Conservation (phyloP, 1,284 basidiomycete species). For the Rhodotorula sp. region DNA sequence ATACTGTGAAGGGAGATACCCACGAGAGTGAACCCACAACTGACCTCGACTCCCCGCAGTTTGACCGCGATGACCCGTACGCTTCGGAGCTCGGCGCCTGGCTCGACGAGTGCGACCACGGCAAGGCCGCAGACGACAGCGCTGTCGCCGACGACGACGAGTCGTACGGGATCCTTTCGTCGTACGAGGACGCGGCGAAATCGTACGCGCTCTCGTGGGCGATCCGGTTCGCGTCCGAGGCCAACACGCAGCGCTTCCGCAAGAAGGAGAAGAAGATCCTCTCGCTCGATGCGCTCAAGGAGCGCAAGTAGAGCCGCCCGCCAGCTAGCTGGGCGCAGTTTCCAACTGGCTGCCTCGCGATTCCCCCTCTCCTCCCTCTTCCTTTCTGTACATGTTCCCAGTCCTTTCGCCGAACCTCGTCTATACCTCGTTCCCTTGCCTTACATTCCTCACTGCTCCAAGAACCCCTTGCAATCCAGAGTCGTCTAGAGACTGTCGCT, state of each 20-base stretch:
- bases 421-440: no score
- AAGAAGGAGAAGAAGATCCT: conserved; percentile 22
- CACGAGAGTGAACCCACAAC: no score
- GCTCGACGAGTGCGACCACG: conserved; percentile 42
- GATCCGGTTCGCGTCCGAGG: conserved; percentile 44
- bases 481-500: no score
- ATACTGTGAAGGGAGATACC: no score
- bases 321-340: background rate
- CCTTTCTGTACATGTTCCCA: no score
- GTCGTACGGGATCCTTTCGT: conserved; percentile 47
- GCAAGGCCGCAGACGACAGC: conserved; percentile 31
- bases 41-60: conserved; percentile 56
- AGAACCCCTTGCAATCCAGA: no score
- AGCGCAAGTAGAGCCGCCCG: background rate
- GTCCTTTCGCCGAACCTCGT: no score
- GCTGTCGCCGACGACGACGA: conserved; percentile 43
- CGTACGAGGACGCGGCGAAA: conserved; percentile 71
- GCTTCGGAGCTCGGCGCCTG: conserved; percentile 28
- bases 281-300: background rate
- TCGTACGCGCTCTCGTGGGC: conserved; percentile 67
- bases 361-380: no score
- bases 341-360: no score
- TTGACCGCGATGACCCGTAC: conserved; percentile 51
- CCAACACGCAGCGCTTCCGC: conserved; percentile 37
- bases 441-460: no score